phyloP scores from a whole-genome alignment of 768 basidiomycete genomes.

The Hebeloma cylindrosporum region DNA sequence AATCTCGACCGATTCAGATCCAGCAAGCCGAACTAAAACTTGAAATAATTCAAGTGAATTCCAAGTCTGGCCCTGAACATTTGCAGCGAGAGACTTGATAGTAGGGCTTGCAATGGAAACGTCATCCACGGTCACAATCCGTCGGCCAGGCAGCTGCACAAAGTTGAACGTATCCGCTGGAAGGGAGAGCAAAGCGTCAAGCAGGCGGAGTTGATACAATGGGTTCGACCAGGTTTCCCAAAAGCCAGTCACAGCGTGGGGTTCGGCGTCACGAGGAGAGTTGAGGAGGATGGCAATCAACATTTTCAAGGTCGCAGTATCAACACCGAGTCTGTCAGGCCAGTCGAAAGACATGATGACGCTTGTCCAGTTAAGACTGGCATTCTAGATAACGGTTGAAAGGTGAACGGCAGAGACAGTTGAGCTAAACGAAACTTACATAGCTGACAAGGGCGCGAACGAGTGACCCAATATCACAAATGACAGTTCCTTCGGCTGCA shows the following conservation, averaged over 20 bases:
- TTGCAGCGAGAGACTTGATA: slow-evolving; percentile 88
- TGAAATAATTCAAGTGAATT: slow-evolving; percentile 91
- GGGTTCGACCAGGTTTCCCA: slow-evolving; percentile 87
- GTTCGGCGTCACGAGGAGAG: slow-evolving; percentile 72
- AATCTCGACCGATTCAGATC: slow-evolving; percentile 70
- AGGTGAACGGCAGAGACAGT: not conserved
- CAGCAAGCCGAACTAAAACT: slow-evolving; percentile 78
- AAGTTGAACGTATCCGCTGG: slow-evolving; percentile 93
- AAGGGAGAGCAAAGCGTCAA: slow-evolving; percentile 86
- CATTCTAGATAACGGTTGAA: slow-evolving; percentile 45
- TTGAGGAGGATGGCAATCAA: slow-evolving; percentile 86
- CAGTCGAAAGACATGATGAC: slow-evolving; percentile 87
- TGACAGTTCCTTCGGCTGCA: slow-evolving; percentile 67
- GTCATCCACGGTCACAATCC: slow-evolving; percentile 88
- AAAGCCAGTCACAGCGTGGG: slow-evolving; percentile 81
- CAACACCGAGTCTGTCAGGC: slow-evolving; percentile 79
- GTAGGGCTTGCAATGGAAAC: slow-evolving; percentile 82
- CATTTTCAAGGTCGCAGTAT: slow-evolving; percentile 86
- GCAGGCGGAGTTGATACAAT: slow-evolving; percentile 79
- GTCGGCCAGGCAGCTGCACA: slow-evolving; percentile 78
- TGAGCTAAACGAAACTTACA: slow-evolving; percentile 45
- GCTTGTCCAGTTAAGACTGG: slow-evolving; percentile 72
- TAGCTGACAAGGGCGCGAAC: slow-evolving; percentile 72
- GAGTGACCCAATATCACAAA: slow-evolving; percentile 76
- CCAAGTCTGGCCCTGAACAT: slow-evolving; percentile 92